A percentile compares a stretch with the other conserved stretches of the same genome.
These are phyloP conservation scores for Colletotrichum sp. DNA, from an alignment of 2,329 filamentous ascomycete species.

Conservation along the genomic window DNA sequence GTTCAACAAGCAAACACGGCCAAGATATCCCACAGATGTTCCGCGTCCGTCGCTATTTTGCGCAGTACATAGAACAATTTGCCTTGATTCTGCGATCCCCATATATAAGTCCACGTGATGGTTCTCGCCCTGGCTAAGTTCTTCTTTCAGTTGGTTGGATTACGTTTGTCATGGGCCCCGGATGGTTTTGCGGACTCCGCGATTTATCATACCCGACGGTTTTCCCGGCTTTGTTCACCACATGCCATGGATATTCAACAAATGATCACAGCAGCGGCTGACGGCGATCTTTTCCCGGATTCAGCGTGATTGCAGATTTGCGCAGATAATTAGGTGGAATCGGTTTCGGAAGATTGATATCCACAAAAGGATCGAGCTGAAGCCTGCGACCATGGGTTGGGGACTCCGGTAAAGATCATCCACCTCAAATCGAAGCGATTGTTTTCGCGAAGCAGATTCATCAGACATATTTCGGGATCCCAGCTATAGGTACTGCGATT, in stretches of 20 bases:
- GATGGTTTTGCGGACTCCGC: neutral
- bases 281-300: neutral
- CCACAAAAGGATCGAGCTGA: neutral
- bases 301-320: neutral
- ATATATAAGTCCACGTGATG: neutral
- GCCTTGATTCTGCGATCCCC: neutral
- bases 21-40: neutral
- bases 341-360: neutral
- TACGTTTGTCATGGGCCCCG: neutral
- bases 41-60: neutral
- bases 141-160: neutral
- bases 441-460: neutral
- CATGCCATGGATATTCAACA: neutral
- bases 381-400: neutral
- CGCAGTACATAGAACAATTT: neutral
- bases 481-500: neutral
- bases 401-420: neutral
- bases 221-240: neutral
- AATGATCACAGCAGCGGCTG: neutral
- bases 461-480: neutral
- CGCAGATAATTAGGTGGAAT: neutral
- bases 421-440: neutral
- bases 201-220: neutral
- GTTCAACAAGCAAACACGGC: neutral
- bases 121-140: neutral